phyloP scores from a whole-genome alignment of 768 basidiomycete genomes.

The Termitomyces sp. region DNA sequence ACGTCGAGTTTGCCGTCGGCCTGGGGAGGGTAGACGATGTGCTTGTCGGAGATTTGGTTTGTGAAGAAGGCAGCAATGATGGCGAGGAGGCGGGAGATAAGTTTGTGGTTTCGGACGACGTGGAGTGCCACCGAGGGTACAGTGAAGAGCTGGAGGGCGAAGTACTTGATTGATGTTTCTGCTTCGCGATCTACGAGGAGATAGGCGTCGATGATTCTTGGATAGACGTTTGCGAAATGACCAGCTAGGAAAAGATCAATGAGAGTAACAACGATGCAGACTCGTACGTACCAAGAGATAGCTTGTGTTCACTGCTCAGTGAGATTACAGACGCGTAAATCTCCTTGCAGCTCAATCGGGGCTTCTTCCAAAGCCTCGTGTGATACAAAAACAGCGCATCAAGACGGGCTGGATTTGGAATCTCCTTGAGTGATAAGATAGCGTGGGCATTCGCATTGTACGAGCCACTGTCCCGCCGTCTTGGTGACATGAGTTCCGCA shows the following conservation, averaged over 20 bases:
- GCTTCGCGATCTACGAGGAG: conserved; percentile 91
- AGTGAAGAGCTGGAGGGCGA: conserved; percentile 90
- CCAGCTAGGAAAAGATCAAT: conserved; percentile 47
- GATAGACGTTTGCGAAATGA: conserved; percentile 83
- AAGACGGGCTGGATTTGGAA: conserved; percentile 56
- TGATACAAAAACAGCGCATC: conserved; percentile 82
- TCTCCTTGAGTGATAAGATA: conserved; percentile 36
- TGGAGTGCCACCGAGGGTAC: conserved; percentile 82
- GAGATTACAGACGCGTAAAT: conserved; percentile 75
- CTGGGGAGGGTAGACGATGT: conserved; percentile 47
- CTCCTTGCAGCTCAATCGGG: conserved; percentile 76
- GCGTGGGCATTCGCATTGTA: conserved; percentile 37
- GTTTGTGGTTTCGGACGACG: conserved; percentile 68
- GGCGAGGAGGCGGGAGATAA: conserved; percentile 73
- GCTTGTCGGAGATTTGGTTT: conserved; percentile 77
- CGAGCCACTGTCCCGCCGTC: conserved; percentile 49
- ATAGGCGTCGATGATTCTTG: conserved; percentile 84
- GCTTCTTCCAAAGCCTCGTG: conserved; percentile 81
- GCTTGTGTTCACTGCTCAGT: conserved; percentile 69
- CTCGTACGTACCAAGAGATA: conserved; percentile 65
- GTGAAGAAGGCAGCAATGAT: conserved; percentile 93
- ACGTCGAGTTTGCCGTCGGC: conserved; percentile 54
- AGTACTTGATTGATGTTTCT: conserved; percentile 93
- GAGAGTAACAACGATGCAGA: background rate
- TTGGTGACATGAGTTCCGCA: conserved; percentile 60